These are phyloP conservation scores for Beauveria brongniartii DNA, from an alignment of 2,329 filamentous ascomycete genomes.

Conservation along the genomic window DNA sequence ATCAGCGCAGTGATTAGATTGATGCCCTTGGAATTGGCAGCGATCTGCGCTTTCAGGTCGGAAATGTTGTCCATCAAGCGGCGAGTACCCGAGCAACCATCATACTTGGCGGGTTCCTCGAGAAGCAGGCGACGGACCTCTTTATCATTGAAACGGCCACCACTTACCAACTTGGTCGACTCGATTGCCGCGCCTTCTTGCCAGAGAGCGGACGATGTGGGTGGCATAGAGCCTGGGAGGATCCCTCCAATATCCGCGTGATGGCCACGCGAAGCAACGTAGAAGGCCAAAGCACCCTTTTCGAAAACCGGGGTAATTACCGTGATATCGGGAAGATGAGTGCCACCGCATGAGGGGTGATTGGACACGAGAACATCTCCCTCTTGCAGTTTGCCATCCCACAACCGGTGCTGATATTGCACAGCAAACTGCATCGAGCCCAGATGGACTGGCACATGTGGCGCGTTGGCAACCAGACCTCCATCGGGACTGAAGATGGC, in stretches of 20 bases:
- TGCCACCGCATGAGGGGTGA: slow-evolving; percentile 27
- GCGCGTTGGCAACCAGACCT: slow-evolving; percentile 65
- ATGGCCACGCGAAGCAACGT: slow-evolving; percentile 62
- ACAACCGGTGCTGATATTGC: slow-evolving; percentile 59
- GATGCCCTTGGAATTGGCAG: slow-evolving; percentile 81
- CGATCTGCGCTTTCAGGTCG: slow-evolving; percentile 79
- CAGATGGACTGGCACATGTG: slow-evolving; percentile 68
- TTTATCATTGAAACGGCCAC: slow-evolving; percentile 71
- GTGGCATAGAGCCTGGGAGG: slow-evolving; percentile 74
- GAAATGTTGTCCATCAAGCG: slow-evolving; percentile 78
- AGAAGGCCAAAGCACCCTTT: slow-evolving; percentile 33
- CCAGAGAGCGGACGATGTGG: slow-evolving; percentile 57
- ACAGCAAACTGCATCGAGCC: slow-evolving; percentile 77
- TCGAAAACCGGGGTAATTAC: slow-evolving; percentile 29
- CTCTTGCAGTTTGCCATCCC: slow-evolving; percentile 38
- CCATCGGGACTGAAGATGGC: slow-evolving; percentile 70
- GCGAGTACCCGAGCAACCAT: slow-evolving; percentile 69
- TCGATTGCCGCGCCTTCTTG: slow-evolving; percentile 59
- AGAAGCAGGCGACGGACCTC: slow-evolving; percentile 65
- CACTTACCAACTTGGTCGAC: slow-evolving; percentile 63
- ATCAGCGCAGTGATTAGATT: slow-evolving; percentile 64
- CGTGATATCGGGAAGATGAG: slow-evolving; percentile 31
- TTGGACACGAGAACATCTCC: slow-evolving; percentile 31
- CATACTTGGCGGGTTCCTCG: slow-evolving; percentile 63
- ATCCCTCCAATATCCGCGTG: slow-evolving; percentile 69